These are phyloP conservation scores for Pythium utonaiense DNA, from an alignment of 352 stramenopile species.

Conservation along the genomic window DNA sequence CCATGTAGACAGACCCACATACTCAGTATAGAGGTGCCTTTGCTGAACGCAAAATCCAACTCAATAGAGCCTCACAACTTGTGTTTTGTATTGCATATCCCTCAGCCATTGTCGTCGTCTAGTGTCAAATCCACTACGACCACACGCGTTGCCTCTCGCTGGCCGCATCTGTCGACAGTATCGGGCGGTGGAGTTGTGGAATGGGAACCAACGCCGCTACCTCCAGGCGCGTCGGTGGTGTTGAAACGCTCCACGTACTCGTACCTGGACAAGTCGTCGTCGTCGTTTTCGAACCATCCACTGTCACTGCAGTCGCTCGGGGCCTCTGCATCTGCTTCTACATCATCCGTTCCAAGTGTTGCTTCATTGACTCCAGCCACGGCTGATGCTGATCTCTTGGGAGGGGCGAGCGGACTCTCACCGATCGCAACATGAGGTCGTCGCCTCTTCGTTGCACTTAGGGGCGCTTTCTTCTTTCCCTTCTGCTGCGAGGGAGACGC, in stretches of 20 bases:
- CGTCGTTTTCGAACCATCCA: constrained; percentile 16
- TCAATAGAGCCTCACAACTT: neutral
- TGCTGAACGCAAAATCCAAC: neutral
- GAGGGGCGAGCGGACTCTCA: neutral
- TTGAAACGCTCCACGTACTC: neutral
- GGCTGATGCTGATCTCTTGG: neutral
- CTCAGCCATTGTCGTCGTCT: neutral
- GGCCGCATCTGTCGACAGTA: too few relatives aligned
- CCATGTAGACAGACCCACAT: constrained; percentile 21
- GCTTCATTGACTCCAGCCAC: neutral
- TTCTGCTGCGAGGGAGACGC: neutral
- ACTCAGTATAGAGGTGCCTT: too few relatives aligned
- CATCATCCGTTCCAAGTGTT: neutral
- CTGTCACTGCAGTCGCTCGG: neutral
- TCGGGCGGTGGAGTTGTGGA: too few relatives aligned
- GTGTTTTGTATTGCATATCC: neutral
- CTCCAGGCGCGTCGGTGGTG: neutral
- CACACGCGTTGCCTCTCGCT: too few relatives aligned
- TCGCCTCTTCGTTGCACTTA: constrained; percentile 1
- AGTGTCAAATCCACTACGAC: neutral
- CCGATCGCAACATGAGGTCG: neutral
- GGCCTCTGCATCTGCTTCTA: neutral
- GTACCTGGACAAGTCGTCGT: neutral
- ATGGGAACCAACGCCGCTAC: neutral
- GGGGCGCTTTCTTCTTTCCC: neutral